These are phyloP conservation scores for Candida gigantensis DNA, from an alignment of 1,139 yeast genomes.

Conservation along the genomic window DNA sequence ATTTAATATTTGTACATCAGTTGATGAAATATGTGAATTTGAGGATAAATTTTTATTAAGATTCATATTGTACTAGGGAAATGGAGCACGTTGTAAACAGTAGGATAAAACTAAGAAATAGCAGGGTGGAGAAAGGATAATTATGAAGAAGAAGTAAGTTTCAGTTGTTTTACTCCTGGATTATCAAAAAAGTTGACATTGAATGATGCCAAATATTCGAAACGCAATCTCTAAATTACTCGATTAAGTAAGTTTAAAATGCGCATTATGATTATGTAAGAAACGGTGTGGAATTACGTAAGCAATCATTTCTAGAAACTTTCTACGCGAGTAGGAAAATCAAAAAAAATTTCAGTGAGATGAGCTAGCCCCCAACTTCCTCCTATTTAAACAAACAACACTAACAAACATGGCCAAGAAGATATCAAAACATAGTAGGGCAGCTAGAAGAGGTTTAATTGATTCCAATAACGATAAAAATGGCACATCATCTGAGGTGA, in stretches of 20 bases:
- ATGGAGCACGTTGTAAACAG: too few relatives aligned
- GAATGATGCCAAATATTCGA: background rate
- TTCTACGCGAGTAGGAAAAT: too few relatives aligned
- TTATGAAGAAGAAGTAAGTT: background rate
- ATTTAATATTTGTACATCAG: conserved; percentile 2
- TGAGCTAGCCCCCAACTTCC: background rate
- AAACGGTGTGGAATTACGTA: too few relatives aligned
- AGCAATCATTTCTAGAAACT: too few relatives aligned
- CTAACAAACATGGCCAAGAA: conserved; percentile 5
- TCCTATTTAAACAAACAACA: background rate
- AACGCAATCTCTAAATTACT: background rate
- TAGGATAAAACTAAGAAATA: background rate
- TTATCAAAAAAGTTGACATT: background rate
- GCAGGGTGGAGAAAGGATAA: background rate
- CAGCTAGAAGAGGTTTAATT: conserved; percentile 67
- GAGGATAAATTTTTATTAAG: conserved; percentile 11
- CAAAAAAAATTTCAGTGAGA: conserved; percentile 1
- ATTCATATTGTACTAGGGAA: conserved; percentile 8
- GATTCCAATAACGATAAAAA: conserved; percentile 28
- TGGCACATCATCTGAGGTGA: conserved; percentile 37
- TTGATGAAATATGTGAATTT: conserved; percentile 3
- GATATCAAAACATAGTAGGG: conserved; percentile 69
- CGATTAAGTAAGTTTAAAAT: background rate
- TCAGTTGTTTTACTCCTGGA: background rate
- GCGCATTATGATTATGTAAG: too few relatives aligned